These are phyloP conservation scores for Citrus reticulata DNA, from an alignment of 345 rosid species.

Conservation along the genomic window DNA sequence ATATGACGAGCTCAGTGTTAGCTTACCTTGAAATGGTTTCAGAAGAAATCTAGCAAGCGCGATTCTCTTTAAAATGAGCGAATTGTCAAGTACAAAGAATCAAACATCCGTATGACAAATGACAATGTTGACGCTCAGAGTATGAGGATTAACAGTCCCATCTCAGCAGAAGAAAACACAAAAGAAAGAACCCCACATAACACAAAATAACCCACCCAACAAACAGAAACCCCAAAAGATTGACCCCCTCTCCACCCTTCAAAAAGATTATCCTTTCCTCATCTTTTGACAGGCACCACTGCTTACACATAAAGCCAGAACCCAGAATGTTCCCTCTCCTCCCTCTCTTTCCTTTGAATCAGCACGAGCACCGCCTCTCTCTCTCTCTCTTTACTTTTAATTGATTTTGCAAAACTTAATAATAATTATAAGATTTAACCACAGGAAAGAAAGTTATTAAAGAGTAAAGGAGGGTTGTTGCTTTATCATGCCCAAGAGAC, in stretches of 20 bases:
- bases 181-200: background rate
- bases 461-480: background rate
- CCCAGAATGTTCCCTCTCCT: slow-evolving; percentile 38
- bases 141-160: slow-evolving; percentile 5
- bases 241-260: slow-evolving; percentile 29
- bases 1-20: background rate
- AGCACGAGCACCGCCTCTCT: slow-evolving; percentile 35
- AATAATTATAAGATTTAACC: no score
- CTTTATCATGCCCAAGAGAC: no score
- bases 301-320: slow-evolving; percentile 33
- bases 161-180: slow-evolving; percentile 15
- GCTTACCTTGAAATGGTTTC: slow-evolving; percentile 17
- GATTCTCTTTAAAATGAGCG: background rate
- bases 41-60: slow-evolving; percentile 7
- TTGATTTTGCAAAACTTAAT: background rate
- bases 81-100: slow-evolving; percentile 19
- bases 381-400: background rate
- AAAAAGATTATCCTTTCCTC: slow-evolving; percentile 49
- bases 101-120: slow-evolving; percentile 14
- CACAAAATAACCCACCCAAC: slow-evolving; percentile 8
- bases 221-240: slow-evolving; percentile 9
- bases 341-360: slow-evolving; percentile 41
- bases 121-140: slow-evolving; percentile 18
- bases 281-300: slow-evolving; percentile 42
- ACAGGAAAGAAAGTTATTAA: no score